phyloP scores from a whole-genome alignment of 2,329 filamentous ascomycete species.

The Furcasterigmium furcatum region DNA sequence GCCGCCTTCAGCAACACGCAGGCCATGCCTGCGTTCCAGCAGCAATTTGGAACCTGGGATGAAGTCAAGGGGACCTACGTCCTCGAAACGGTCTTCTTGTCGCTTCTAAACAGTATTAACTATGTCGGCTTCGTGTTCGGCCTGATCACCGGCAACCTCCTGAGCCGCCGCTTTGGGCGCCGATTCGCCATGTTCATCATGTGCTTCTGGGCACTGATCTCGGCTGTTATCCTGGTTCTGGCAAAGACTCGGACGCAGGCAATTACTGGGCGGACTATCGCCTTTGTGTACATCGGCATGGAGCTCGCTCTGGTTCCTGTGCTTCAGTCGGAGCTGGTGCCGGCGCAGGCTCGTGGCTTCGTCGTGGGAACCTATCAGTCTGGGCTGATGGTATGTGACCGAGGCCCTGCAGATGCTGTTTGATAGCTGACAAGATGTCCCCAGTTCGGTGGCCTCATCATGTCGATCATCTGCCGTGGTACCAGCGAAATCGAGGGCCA shows the following conservation, averaged over 20 bases:
- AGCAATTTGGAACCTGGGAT: conserved; percentile 25
- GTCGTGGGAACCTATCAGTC: conserved; percentile 30
- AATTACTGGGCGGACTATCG: conserved; percentile 28
- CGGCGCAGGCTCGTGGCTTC: conserved; percentile 23
- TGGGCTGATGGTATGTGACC: conserved; percentile 17
- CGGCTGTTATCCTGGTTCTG: conserved; percentile 26
- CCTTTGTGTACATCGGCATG: conserved; percentile 35
- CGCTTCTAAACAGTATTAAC: conserved; percentile 27
- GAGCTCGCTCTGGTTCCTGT: conserved; percentile 32
- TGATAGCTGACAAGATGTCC: neutral
- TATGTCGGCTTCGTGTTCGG: conserved; percentile 26
- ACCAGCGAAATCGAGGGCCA: conserved; percentile 21
- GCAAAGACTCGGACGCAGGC: conserved; percentile 23
- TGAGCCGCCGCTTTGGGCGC: conserved; percentile 25
- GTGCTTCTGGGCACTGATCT: conserved; percentile 27
- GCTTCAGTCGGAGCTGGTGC: conserved; percentile 29
- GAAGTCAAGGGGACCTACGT: conserved; percentile 15
- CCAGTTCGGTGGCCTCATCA: conserved; percentile 13
- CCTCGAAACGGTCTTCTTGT: conserved; percentile 25
- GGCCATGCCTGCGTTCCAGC: conserved; percentile 29
- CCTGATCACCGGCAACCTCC: conserved; percentile 20
- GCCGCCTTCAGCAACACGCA: conserved; percentile 29
- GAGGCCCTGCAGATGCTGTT: neutral
- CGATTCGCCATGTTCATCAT: conserved; percentile 30
- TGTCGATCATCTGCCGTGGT: conserved; percentile 21